These are phyloP conservation scores for Vachellia collinsii DNA, from an alignment of 306 rosid species.

Conservation along the genomic window DNA sequence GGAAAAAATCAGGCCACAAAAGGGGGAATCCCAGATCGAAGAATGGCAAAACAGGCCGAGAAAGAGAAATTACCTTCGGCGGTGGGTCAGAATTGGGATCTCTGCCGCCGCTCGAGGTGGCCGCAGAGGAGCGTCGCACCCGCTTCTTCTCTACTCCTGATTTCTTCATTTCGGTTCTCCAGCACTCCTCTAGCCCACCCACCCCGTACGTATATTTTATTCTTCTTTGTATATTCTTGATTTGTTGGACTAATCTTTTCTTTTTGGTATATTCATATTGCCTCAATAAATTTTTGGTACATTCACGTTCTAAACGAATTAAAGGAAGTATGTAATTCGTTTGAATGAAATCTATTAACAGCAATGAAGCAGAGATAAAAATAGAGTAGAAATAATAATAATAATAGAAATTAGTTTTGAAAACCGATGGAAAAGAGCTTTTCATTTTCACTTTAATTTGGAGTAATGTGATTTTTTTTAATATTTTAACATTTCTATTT, in stretches of 20 bases:
- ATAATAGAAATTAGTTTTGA: too few relatives aligned
- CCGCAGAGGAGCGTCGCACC: slow-evolving; percentile 75
- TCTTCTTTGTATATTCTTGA: background rate
- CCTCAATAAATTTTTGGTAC: background rate
- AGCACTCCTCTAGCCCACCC: slow-evolving; percentile 5
- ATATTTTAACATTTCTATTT: too few relatives aligned
- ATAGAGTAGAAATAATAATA: too few relatives aligned
- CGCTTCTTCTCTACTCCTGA: slow-evolving; percentile 90
- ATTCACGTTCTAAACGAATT: background rate
- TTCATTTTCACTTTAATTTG: too few relatives aligned
- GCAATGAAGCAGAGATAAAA: too few relatives aligned
- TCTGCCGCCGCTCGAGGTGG: slow-evolving; percentile 62
- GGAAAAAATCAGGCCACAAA: too few relatives aligned
- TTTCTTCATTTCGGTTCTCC: slow-evolving; percentile 67
- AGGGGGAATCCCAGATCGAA: slow-evolving; percentile 45
- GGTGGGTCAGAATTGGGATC: slow-evolving; percentile 84
- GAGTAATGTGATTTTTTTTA: too few relatives aligned
- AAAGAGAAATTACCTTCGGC: slow-evolving; percentile 65
- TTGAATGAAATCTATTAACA: too few relatives aligned
- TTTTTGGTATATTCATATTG: background rate
- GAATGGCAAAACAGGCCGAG: slow-evolving; percentile 17
- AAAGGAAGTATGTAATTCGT: too few relatives aligned
- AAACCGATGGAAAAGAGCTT: too few relatives aligned
- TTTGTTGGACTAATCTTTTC: background rate
- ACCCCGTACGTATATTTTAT: background rate